These are phyloP conservation scores for Chenopodium album DNA, from an alignment of 148 eudicot genomes.

Conservation along the genomic window DNA sequence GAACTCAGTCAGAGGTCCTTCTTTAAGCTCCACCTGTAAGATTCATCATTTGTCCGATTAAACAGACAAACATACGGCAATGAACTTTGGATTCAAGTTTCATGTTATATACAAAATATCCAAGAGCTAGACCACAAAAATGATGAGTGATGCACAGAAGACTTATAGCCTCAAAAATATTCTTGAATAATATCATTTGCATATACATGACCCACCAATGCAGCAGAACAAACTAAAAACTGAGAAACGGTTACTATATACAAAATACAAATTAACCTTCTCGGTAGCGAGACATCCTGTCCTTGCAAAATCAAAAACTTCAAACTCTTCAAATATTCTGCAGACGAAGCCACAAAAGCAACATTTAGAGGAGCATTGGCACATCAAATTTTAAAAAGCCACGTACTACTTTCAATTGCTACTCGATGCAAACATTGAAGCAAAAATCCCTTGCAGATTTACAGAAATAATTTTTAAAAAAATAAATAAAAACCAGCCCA, in stretches of 20 bases:
- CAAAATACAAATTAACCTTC: constrained; percentile 39
- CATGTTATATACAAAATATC: background rate
- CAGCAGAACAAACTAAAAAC: background rate
- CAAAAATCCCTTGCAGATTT: background rate
- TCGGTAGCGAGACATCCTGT: constrained; percentile 73
- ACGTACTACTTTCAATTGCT: background rate
- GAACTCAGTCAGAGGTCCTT: constrained; percentile 88
- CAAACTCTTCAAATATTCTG: constrained; percentile 72
- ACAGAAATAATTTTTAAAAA: background rate
- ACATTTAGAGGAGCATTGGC: background rate
- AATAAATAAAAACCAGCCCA: background rate
- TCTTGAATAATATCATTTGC: background rate
- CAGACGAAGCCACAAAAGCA: constrained; percentile 9
- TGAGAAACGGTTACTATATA: background rate
- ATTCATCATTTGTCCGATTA: background rate
- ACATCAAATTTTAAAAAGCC: background rate
- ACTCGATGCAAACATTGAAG: background rate
- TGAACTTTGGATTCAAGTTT: background rate
- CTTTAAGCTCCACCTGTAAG: constrained; percentile 84
- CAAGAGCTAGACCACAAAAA: background rate
- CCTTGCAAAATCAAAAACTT: constrained; percentile 86
- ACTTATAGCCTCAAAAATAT: background rate
- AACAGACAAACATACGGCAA: background rate
- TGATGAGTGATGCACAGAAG: background rate
- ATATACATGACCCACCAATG: background rate